These are phyloP conservation scores for Camellia granthamiana DNA, from an alignment of 148 eudicot genomes.

Conservation along the genomic window DNA sequence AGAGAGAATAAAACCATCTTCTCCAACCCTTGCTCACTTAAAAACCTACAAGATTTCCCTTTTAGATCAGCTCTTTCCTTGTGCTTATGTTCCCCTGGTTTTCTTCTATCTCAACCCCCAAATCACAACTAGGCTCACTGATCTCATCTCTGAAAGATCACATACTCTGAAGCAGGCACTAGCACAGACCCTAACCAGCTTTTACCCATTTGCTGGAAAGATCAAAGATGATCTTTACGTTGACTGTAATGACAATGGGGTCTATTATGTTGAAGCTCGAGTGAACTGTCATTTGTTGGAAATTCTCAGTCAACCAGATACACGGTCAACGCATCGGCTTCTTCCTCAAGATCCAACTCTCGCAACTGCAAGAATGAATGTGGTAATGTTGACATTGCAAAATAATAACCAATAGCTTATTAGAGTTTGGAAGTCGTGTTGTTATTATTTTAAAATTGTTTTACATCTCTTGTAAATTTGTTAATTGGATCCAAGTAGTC, in stretches of 20 bases:
- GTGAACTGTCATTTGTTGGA: constrained; percentile 1
- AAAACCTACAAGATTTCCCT: constrained; percentile 13
- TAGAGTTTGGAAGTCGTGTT: constrained; percentile 36
- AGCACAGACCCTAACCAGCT: constrained; percentile 11
- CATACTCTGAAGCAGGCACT: constrained; percentile 4
- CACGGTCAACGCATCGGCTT: background rate
- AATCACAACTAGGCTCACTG: background rate
- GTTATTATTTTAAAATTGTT: background rate
- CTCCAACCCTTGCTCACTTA: constrained; percentile 23
- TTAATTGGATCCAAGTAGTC: no score
- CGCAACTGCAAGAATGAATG: background rate
- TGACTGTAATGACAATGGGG: constrained; percentile 19
- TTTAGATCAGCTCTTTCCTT: constrained; percentile 3
- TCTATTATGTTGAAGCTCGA: constrained; percentile 16
- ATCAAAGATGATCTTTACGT: background rate
- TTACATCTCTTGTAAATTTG: no score
- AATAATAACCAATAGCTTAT: constrained; percentile 28
- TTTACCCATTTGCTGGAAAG: constrained; percentile 19
- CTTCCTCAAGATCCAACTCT: background rate
- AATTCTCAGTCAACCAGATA: background rate
- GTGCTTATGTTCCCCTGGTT: background rate
- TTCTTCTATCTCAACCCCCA: constrained; percentile 1
- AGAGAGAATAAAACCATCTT: constrained; percentile 21
- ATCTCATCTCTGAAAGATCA: background rate
- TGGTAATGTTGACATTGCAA: constrained; percentile 25